Evolutionary conservation across 1,284 basidiomycete species (phyloP).

Genomic region (Peniophora sp.): DNA sequence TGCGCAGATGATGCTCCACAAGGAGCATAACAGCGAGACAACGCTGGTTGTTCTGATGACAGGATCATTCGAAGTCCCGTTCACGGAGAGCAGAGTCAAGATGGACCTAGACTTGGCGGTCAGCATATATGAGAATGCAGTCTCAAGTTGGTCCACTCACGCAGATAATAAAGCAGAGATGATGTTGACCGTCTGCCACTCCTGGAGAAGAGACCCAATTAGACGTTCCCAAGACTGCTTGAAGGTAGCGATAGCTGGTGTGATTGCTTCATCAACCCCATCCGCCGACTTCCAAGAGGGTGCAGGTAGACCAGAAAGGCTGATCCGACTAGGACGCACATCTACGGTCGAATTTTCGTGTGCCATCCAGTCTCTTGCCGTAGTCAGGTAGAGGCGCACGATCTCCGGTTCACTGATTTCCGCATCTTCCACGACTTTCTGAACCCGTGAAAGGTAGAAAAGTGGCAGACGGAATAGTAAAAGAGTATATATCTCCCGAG

Average conservation of each 20-base stretch:
- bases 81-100: constrained; percentile 65
- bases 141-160: constrained; percentile 14
- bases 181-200: constrained; percentile 74
- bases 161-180: constrained; percentile 64
- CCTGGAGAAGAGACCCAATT: constrained; percentile 57
- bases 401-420: constrained; percentile 69
- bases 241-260: constrained; percentile 54
- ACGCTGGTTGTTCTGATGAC: constrained; percentile 59
- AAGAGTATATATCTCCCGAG: constrained; percentile 41
- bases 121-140: neutral
- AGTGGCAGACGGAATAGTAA: constrained; percentile 59
- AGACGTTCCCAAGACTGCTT: constrained; percentile 68
- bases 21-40: constrained; percentile 56
- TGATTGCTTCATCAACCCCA: constrained; percentile 20
- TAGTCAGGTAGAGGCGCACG: constrained; percentile 32
- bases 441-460: constrained; percentile 67
- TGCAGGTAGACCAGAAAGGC: neutral
- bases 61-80: constrained; percentile 50
- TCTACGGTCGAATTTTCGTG: no score
- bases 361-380: neutral
- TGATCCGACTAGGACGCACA: neutral
- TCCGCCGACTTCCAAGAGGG: neutral
- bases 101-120: constrained; percentile 43
- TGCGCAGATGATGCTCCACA: constrained; percentile 70
- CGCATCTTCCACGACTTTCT: constrained; percentile 66